These are phyloP conservation scores for Podaxis sp. DNA, from an alignment of 768 basidiomycete species.

Conservation along the genomic window DNA sequence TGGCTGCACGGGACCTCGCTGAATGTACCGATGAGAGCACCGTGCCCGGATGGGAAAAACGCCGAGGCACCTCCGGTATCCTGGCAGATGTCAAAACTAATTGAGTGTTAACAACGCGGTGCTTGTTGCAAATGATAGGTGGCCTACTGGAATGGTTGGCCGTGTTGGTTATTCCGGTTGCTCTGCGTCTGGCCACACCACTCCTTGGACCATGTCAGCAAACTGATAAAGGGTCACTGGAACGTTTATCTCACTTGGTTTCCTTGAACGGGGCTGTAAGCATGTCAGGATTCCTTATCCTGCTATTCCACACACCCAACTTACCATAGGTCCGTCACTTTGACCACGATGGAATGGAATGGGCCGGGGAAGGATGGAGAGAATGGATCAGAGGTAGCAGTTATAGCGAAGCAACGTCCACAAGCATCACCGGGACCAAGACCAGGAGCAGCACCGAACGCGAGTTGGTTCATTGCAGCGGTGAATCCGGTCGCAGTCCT, in stretches of 20 bases:
- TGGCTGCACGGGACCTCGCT: conserved; percentile 52
- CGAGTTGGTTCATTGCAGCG: conserved; percentile 53
- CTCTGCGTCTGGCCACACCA: conserved; percentile 51
- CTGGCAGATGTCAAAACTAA: conserved; percentile 57
- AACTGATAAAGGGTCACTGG: background rate
- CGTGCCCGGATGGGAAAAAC: conserved; percentile 57
- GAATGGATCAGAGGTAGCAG: conserved; percentile 47
- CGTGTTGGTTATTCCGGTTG: conserved; percentile 37
- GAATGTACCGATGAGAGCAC: conserved; percentile 49
- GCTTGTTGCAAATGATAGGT: background rate
- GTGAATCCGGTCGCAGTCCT: conserved; percentile 43
- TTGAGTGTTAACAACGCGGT: background rate
- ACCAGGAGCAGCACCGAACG: conserved; percentile 48
- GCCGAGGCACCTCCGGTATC: conserved; percentile 47
- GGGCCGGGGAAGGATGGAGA: conserved; percentile 45
- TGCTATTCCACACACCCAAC: background rate
- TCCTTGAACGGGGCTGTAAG: conserved; percentile 35
- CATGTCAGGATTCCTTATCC: background rate
- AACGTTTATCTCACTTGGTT: conserved; percentile 29
- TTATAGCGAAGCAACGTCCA: conserved; percentile 55
- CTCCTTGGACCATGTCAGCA: conserved; percentile 21
- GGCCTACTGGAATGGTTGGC: conserved; percentile 46
- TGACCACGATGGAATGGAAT: conserved; percentile 52
- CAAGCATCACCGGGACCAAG: conserved; percentile 54
- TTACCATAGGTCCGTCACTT: conserved; percentile 41